A percentile compares a stretch with the other conserved stretches of the same genome.
phyloP scores from a whole-genome alignment of 805 yeast genomes.

The Barnettozyma salicaria region DNA sequence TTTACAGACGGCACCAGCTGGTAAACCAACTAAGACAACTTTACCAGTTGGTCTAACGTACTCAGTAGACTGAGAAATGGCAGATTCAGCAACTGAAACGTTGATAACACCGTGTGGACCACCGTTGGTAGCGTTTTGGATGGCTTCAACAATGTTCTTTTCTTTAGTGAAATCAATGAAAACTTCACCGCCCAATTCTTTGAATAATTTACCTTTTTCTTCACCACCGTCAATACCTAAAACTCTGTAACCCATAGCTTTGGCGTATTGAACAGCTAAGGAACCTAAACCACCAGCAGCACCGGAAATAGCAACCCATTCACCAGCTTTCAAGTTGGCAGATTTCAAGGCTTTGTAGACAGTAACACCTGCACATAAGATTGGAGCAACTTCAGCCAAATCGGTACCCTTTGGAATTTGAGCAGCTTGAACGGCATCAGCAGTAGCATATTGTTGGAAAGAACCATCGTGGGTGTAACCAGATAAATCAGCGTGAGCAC shows the following conservation, averaged over 20 bases:
- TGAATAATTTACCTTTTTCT: slow-evolving; percentile 52
- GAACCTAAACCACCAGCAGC: slow-evolving; percentile 83
- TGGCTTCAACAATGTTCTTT: slow-evolving; percentile 46
- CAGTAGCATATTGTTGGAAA: slow-evolving; percentile 63
- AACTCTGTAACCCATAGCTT: slow-evolving; percentile 71
- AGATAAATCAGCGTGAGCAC: slow-evolving; percentile 63
- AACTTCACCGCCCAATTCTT: slow-evolving; percentile 58
- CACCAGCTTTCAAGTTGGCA: slow-evolving; percentile 54
- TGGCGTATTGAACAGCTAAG: slow-evolving; percentile 70
- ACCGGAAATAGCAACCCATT: slow-evolving; percentile 73
- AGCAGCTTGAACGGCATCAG: slow-evolving; percentile 61
- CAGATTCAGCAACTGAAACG: slow-evolving; percentile 43
- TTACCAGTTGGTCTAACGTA: slow-evolving; percentile 57
- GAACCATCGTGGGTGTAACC: slow-evolving; percentile 43
- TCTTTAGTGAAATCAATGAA: slow-evolving; percentile 51
- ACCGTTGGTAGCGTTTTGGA: slow-evolving; percentile 47
- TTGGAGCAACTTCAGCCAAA: slow-evolving; percentile 54
- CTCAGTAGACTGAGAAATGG: slow-evolving; percentile 44
- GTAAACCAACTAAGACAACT: slow-evolving; percentile 56
- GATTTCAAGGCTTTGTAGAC: slow-evolving; percentile 65
- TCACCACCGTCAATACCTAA: slow-evolving; percentile 74
- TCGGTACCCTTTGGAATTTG: slow-evolving; percentile 54
- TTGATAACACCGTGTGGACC: slow-evolving; percentile 55
- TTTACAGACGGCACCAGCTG: slow-evolving; percentile 50
- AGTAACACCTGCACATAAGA: slow-evolving; percentile 38